phyloP scores from a whole-genome alignment of 176 grass and related monocot species.

The Thalia dealbata region DNA sequence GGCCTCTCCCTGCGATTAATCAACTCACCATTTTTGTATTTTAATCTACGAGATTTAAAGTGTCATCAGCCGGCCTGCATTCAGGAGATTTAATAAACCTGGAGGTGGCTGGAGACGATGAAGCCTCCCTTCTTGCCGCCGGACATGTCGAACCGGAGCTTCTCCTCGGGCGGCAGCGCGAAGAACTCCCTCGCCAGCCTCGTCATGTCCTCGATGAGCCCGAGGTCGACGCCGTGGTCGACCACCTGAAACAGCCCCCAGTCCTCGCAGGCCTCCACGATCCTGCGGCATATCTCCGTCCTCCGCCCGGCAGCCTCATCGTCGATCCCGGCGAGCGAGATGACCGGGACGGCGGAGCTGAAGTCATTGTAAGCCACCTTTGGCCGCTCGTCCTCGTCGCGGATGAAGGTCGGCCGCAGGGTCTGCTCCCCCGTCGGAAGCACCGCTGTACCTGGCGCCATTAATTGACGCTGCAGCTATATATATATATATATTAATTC shows the following conservation, averaged over 20 bases:
- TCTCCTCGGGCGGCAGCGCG: slow-evolving; percentile 63
- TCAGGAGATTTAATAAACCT: too few relatives aligned
- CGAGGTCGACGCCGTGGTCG: slow-evolving; percentile 65
- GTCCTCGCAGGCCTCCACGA: slow-evolving; percentile 60
- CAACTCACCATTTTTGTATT: too few relatives aligned
- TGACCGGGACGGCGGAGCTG: slow-evolving; percentile 65
- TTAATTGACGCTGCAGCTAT: too few relatives aligned
- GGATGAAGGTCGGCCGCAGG: slow-evolving; percentile 64
- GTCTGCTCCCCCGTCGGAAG: slow-evolving; percentile 53
- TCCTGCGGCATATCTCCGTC: slow-evolving; percentile 45
- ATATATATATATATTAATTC: too few relatives aligned
- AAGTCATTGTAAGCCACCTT: slow-evolving; percentile 82
- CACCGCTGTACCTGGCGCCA: slow-evolving; percentile 7
- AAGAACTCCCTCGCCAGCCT: slow-evolving; percentile 59
- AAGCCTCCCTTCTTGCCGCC: slow-evolving; percentile 97
- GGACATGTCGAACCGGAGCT: slow-evolving; percentile 79
- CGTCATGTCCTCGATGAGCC: slow-evolving; percentile 46
- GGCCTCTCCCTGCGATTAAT: slow-evolving; percentile 37
- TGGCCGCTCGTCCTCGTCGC: slow-evolving; percentile 85
- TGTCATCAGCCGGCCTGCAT: too few relatives aligned
- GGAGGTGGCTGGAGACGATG: slow-evolving; percentile 94
- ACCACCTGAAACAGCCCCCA: slow-evolving; percentile 97
- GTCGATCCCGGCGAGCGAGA: slow-evolving; percentile 62
- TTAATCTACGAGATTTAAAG: too few relatives aligned
- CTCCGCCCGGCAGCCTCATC: slow-evolving; percentile 14